Evolutionary conservation across 768 basidiomycete genomes (phyloP).

Genomic region (Chalciporus sphaerocephalus): DNA sequence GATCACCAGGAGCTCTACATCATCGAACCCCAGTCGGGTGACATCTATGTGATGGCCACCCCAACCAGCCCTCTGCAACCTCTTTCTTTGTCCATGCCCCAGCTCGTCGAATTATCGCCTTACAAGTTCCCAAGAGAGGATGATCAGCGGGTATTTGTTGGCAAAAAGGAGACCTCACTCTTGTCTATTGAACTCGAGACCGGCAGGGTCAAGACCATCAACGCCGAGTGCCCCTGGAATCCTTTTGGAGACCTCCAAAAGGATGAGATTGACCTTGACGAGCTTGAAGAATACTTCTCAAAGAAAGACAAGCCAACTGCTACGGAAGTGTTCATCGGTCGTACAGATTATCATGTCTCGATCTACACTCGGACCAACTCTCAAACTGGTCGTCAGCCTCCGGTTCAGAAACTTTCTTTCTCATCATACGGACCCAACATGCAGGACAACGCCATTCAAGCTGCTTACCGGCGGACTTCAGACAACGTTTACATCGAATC

Average conservation of each 20-base stretch:
- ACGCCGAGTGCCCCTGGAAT: slow-evolving; percentile 76
- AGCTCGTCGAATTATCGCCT: slow-evolving; percentile 85
- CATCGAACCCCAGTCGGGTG: slow-evolving; percentile 91
- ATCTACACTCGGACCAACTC: slow-evolving; percentile 60
- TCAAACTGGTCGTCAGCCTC: slow-evolving; percentile 34
- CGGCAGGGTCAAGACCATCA: slow-evolving; percentile 71
- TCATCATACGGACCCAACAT: slow-evolving; percentile 93
- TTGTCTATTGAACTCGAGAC: slow-evolving; percentile 73
- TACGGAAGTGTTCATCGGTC: slow-evolving; percentile 57
- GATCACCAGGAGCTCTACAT: slow-evolving; percentile 74
- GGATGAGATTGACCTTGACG: slow-evolving; percentile 51
- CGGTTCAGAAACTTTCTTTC: slow-evolving; percentile 79
- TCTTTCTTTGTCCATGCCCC: slow-evolving; percentile 87
- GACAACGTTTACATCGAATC: slow-evolving; percentile 82
- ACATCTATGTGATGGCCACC: slow-evolving; percentile 80
- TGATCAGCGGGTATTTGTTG: slow-evolving; percentile 75
- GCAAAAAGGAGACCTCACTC: slow-evolving; percentile 84
- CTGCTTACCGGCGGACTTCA: slow-evolving; percentile 67
- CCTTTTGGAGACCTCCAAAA: slow-evolving; percentile 52
- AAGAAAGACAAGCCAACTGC: slow-evolving; percentile 23
- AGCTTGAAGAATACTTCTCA: slow-evolving; percentile 50
- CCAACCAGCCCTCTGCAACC: slow-evolving; percentile 72
- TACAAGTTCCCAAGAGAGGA: slow-evolving; percentile 64
- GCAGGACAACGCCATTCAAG: slow-evolving; percentile 69
- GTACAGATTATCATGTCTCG: slow-evolving; percentile 84